Conservation (phyloP, 2,329 filamentous ascomycete genomes). For the Talaromyces sp. region DNA sequence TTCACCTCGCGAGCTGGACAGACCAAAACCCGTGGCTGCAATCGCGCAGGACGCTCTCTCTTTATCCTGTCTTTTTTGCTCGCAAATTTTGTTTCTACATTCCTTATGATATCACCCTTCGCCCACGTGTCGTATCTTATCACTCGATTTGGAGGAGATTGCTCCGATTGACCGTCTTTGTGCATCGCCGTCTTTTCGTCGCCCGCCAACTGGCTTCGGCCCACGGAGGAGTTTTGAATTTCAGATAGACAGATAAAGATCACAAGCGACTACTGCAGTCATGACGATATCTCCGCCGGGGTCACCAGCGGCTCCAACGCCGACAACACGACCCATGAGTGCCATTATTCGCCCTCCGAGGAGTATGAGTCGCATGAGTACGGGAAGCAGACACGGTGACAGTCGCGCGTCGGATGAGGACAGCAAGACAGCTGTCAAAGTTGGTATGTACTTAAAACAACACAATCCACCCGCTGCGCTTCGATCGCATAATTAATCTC, state of each 20-base stretch:
- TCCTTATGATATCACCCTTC: slow-evolving; percentile 7
- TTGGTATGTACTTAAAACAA: slow-evolving; percentile 65
- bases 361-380: slow-evolving; percentile 82
- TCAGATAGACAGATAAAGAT: not conserved
- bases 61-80: not conserved
- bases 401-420: slow-evolving; percentile 89
- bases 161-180: not conserved
- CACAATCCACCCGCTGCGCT: slow-evolving; percentile 16
- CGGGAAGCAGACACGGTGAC: slow-evolving; percentile 67
- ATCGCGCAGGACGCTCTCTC: slow-evolving; percentile 1
- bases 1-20: not conserved
- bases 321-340: slow-evolving; percentile 70
- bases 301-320: slow-evolving; percentile 53
- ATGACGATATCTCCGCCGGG: slow-evolving; percentile 70
- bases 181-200: not conserved
- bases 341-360: slow-evolving; percentile 72
- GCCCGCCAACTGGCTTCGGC: slow-evolving; percentile 13
- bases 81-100: not conserved
- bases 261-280: slow-evolving; percentile 8
- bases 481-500: not conserved
- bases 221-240: slow-evolving; percentile 13
- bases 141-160: not conserved
- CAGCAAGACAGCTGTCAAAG: slow-evolving; percentile 86
- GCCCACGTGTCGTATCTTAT: not conserved
- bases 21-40: not conserved